Evolutionary conservation across 805 yeast genomes (phyloP), one percentile per base, ranked within the genome.

Genomic region (Helenozyma baotianmanensis): DNA sequence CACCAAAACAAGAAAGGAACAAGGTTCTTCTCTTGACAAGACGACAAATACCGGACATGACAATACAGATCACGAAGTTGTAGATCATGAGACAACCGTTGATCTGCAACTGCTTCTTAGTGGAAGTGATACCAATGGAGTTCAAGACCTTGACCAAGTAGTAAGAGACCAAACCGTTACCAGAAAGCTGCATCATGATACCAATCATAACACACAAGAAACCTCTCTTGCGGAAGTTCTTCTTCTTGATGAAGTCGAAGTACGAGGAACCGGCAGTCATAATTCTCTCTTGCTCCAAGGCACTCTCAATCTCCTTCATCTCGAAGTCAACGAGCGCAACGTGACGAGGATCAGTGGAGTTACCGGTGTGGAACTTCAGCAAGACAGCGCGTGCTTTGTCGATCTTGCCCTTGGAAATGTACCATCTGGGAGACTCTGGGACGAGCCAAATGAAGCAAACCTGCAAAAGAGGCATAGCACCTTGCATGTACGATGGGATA

Each of bases 401-500:
- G 27, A 52, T 38, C 36, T 62, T 54, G 12, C 69, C 72, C 40
- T 60, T 62, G 16, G 63, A 53, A 32, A 71, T 47, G 29, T 60
- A 58, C 45, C 37, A 72, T 48, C 77, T 57, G 39, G 78, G 78
- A 11, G 71, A 64, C 47, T 72, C 77, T 14, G 79, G 79, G 33
- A 69, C 59, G 21, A 43, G 29, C 27, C 44, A 27, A 19, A 50
- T 29, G 29, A 38, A 17, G 9, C 29, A 19, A 14, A 61, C 14
- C 46, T 72, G 77, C 15, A 68, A 12, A 3, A 64, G 15, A 2
- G 81, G 78, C 41, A 70, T 56, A 12, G 60, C 47, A 25, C 69
- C 74, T 53, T 76, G 82, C 25, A 76, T 38, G 31, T 62, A 62
- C 9, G 76, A 62, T 24, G 82, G 81, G 34, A 75, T 57, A 55